A percentile compares a stretch with the other conserved stretches of the same genome.
phyloP scores from a whole-genome alignment of 1,284 basidiomycete species.

The Mycena sp. region DNA sequence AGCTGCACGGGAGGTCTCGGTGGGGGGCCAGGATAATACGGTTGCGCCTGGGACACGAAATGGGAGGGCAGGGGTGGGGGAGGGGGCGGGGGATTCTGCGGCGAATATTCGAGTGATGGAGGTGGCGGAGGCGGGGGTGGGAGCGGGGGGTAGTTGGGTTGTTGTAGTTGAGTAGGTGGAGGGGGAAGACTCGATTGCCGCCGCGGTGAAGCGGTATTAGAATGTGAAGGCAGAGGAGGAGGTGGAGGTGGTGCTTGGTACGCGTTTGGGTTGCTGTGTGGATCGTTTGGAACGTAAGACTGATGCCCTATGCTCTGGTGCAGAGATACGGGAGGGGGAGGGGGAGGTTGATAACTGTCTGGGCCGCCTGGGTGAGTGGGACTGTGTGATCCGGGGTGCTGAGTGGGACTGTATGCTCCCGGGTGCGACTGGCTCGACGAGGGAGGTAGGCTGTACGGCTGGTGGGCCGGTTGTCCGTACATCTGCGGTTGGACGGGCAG shows the following conservation, averaged over 20 bases:
- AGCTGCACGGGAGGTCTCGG: slow-evolving; percentile 49
- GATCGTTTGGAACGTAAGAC: not conserved
- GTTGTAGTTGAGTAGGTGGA: slow-evolving; percentile 42
- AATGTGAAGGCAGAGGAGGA: slow-evolving; percentile 3
- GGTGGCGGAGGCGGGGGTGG: slow-evolving; percentile 38
- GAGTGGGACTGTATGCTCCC: slow-evolving; percentile 42
- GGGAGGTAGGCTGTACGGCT: slow-evolving; percentile 47
- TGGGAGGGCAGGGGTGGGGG: slow-evolving; percentile 34
- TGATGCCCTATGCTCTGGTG: slow-evolving; percentile 9
- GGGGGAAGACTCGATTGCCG: slow-evolving; percentile 46
- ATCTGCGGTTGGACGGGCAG: slow-evolving; percentile 56
- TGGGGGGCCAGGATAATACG: slow-evolving; percentile 53
- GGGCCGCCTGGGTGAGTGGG: no score
- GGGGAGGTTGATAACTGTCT: slow-evolving; percentile 34
- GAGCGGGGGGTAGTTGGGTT: slow-evolving; percentile 38
- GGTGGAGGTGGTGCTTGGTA: slow-evolving; percentile 20
- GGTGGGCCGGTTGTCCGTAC: slow-evolving; percentile 30
- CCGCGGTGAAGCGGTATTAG: slow-evolving; percentile 28
- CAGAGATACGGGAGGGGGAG: slow-evolving; percentile 40
- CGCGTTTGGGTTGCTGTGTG: not conserved
- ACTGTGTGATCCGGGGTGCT: slow-evolving; percentile 22
- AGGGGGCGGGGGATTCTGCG: slow-evolving; percentile 31
- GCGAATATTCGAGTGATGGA: slow-evolving; percentile 22
- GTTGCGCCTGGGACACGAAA: slow-evolving; percentile 34
- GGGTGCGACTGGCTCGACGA: slow-evolving; percentile 37